Evolutionary conservation across 2,329 filamentous ascomycete genomes (phyloP), one percentile per base, ranked within the genome.

Genomic region (Cladophialophora immunda): DNA sequence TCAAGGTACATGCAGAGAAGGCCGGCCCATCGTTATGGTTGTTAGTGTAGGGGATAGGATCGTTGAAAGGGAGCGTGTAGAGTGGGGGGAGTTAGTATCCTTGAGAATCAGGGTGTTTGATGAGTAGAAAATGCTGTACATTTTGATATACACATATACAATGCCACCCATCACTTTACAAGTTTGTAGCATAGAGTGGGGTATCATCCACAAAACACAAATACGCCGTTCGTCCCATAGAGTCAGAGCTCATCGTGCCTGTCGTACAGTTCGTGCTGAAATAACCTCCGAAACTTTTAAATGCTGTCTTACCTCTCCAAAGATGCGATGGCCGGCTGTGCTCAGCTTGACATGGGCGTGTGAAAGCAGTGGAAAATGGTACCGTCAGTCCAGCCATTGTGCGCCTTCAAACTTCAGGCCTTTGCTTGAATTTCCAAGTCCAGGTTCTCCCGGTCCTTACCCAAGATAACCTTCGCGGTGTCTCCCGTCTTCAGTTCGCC

Each of bases 401-500:
- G 9, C 19, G n/a, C n/a, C 41, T 22, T 27, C 45, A 27, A 8
- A 50, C 45, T 13, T 45, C 29, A 56, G 7, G 38, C 54, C 29
- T 38, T 53, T 9, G 53, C 9, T 30, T 50, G 38, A 29, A 64
- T 29, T 29, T 64, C 38, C 54, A 64, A 30, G 22, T 64, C 67
- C 38, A 71, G 50, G 9, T 29, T 11, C 17, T 64, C 62, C 19
- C 60, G 34, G n/a, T 63, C 53, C 4, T 64, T 19, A n/a, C 59
- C 57, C 6, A 70, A 32, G 17, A 81, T 82, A 13, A 97, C 91
- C 66, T 84, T 85, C 4, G 91, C 94, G 2, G 81, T 86, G 74
- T 97, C 89, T 0, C 93, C 93, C 65, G 83, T 87, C 78, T 89
- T 91, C 67, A 98, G 80, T 78, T 93, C 83, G 22, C 95, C 95